Base-by-base conservation (phyloP, 73 alveolate species). In the Loxodes magnus region DNA sequence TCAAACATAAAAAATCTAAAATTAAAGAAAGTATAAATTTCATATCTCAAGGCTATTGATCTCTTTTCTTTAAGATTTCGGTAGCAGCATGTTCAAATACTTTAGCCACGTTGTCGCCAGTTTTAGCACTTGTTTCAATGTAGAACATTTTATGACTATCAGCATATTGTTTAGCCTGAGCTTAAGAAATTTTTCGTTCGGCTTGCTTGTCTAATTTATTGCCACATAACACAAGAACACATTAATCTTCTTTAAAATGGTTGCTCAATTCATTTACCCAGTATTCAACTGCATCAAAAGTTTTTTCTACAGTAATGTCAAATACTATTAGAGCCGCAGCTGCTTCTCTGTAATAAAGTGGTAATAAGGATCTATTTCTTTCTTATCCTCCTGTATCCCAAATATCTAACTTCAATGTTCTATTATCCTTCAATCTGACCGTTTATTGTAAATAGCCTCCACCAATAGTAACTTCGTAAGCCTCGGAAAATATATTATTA, bases 381-480 rank as follows among this genome's bases (percentile, higher is more conserved):
- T 74, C 89, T 24, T 61, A 60, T 16, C 81, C 89, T 9, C 72
- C 89, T 27, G 80, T 75, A 41, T 75, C 80, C 80, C 80, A 75
- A 0, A 71, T 33, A 41, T 72, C 77, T 14, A 69, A 52, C 67
- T 74, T 74, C 46, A 61, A 22, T 31, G 37, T 65, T 41, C 36
- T 38, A 6, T 19, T 36, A 17, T 64, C 78, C 35, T 64, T 29
- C 43, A 67, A 65, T 24, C 61, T 68, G 5, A 67, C 77, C 33
- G 49, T 69, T 24, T 57, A 35, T 37, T 73, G 62, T 15, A 71
- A 52, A 56, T 71, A 69, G 7, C 68, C 86, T 14, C 86, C 86
- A 4, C 74, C 64, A 14, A 62, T 35, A 39, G 67, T 52, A 49
- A 64, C 68, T 51, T 79, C 79, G 42, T 64, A 56, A 30, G 66